These are phyloP conservation scores for Cercospora beticola DNA, from an alignment of 2,329 filamentous ascomycete genomes.

Conservation along the genomic window DNA sequence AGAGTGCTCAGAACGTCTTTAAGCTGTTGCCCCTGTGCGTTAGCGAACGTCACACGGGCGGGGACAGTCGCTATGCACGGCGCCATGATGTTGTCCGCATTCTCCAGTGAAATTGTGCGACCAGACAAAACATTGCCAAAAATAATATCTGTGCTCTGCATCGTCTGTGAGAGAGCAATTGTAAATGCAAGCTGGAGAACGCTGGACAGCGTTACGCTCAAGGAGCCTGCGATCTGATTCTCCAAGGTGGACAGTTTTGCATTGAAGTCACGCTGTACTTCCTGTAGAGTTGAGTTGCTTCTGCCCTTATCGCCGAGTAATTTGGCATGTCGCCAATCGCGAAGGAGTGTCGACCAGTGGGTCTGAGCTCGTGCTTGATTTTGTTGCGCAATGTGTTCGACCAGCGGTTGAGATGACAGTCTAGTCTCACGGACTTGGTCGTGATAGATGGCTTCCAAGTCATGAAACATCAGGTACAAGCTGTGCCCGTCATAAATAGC, in stretches of 20 bases:
- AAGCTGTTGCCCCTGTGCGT: neutral
- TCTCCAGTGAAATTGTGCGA: constrained; percentile 14
- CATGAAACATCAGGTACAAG: constrained; percentile 17
- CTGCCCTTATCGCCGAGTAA: constrained; percentile 3
- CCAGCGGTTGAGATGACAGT: constrained; percentile 5
- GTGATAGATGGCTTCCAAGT: constrained; percentile 11
- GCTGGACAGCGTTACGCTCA: constrained; percentile 13
- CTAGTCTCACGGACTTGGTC: neutral
- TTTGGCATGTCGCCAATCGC: constrained; percentile 11
- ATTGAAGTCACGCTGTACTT: constrained; percentile 3
- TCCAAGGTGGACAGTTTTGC: constrained; percentile 8
- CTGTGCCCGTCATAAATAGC: constrained; percentile 19
- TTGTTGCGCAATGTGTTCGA: constrained; percentile 18
- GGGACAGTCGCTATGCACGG: constrained; percentile 23
- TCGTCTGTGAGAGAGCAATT: constrained; percentile 11
- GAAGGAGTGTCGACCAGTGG: constrained; percentile 14
- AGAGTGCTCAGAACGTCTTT: neutral
- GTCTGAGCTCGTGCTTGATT: neutral
- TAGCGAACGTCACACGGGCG: constrained; percentile 10
- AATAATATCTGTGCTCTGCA: constrained; percentile 17
- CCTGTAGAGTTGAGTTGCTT: constrained; percentile 8
- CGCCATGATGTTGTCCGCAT: constrained; percentile 19
- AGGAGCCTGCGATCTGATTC: neutral
- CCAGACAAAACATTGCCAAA: constrained; percentile 22
- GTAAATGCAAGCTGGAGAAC: constrained; percentile 18